phyloP scores from a whole-genome alignment of 23 red algal species.

The Gracilaria gracilis region DNA sequence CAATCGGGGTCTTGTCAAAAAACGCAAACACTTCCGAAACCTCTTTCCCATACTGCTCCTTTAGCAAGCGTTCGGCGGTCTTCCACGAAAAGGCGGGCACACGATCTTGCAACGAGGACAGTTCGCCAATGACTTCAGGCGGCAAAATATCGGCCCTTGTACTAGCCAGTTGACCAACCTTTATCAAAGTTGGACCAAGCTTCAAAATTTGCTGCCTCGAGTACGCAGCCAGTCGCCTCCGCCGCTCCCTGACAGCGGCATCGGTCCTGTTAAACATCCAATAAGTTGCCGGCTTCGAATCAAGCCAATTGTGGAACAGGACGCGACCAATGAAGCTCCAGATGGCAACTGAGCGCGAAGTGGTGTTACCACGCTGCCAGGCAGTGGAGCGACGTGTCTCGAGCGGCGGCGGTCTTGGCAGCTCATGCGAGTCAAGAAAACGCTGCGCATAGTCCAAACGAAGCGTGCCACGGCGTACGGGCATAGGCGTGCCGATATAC shows the following conservation, averaged over 20 bases:
- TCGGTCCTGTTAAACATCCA: conserved; percentile 36
- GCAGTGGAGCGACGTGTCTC: conserved; percentile 50
- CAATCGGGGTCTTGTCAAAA: conserved; percentile 86
- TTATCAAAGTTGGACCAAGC: conserved; percentile 81
- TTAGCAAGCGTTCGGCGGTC: conserved; percentile 63
- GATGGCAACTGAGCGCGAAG: conserved; percentile 45
- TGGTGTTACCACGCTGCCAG: conserved; percentile 61
- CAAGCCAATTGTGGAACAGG: conserved; percentile 50
- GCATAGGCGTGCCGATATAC: conserved; percentile 53
- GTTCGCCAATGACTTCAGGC: conserved; percentile 83
- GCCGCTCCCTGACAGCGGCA: conserved; percentile 5
- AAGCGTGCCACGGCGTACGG: conserved; percentile 47
- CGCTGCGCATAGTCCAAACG: conserved; percentile 55
- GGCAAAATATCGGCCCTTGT: conserved; percentile 86
- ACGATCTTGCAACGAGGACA: conserved; percentile 77
- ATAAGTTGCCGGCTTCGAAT: conserved; percentile 52
- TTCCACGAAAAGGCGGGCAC: conserved; percentile 82
- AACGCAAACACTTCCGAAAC: conserved; percentile 68
- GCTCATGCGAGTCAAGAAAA: background rate
- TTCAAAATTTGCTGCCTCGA: conserved; percentile 62
- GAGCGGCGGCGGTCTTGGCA: background rate
- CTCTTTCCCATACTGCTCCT: conserved; percentile 65
- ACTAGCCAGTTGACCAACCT: conserved; percentile 85
- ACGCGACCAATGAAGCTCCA: conserved; percentile 68
- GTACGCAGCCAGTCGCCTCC: conserved; percentile 38